phyloP scores from a whole-genome alignment of 805 yeast genomes.

The Starmerella etchellsii region DNA sequence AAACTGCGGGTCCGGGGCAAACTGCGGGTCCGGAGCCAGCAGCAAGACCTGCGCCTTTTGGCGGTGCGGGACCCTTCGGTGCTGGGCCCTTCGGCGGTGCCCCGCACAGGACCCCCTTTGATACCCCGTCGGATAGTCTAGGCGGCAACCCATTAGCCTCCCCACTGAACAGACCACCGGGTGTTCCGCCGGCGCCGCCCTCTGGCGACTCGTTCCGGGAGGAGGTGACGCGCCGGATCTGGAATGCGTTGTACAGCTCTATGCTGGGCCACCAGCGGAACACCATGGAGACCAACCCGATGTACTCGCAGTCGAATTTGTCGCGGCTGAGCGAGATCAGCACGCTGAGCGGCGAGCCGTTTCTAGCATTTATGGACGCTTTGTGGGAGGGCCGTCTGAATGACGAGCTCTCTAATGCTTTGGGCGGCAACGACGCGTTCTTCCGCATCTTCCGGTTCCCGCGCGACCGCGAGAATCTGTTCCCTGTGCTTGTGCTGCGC shows the following conservation, averaged over 20 bases:
- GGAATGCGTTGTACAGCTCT: neutral
- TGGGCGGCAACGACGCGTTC: slow-evolving; percentile 7
- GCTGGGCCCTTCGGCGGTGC: too few relatives aligned
- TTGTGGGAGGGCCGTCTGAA: slow-evolving; percentile 11
- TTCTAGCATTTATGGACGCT: slow-evolving; percentile 13
- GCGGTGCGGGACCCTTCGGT: too few relatives aligned
- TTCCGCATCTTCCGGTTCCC: slow-evolving; percentile 21
- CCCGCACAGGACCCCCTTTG: too few relatives aligned
- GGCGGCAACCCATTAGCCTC: too few relatives aligned
- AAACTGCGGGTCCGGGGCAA: too few relatives aligned
- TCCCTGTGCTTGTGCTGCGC: slow-evolving; percentile 40
- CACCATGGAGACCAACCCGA: neutral
- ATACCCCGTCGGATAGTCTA: neutral
- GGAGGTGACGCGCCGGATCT: neutral
- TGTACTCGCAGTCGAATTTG: neutral
- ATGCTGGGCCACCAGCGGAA: neutral
- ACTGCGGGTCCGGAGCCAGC: too few relatives aligned
- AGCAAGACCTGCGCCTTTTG: too few relatives aligned
- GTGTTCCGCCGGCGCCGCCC: too few relatives aligned
- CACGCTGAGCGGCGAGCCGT: slow-evolving; percentile 4
- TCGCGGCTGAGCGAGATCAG: neutral
- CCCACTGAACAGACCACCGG: too few relatives aligned
- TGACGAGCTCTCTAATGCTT: slow-evolving; percentile 10
- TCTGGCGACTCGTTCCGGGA: neutral
- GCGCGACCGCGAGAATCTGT: slow-evolving; percentile 16